A percentile compares a stretch with the other conserved stretches of the same genome.
Evolutionary conservation across 2,329 filamentous ascomycete genomes (phyloP).

Genomic region (Penicillium sp.): DNA sequence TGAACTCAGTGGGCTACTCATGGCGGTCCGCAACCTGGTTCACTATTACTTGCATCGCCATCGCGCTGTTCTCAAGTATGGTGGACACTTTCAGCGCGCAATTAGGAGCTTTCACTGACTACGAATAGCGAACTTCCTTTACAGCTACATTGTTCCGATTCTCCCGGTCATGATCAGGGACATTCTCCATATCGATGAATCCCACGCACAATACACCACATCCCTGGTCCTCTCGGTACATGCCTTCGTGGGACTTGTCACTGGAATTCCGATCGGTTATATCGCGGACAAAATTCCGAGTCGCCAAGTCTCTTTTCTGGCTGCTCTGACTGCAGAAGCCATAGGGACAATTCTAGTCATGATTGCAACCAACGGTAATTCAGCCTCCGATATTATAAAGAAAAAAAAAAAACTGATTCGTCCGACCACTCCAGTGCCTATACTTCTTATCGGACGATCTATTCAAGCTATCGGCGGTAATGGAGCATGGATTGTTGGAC

Average conservation of each 20-base stretch:
- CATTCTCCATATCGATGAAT: constrained; percentile 15
- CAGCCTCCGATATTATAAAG: too few species aligned
- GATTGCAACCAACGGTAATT: too few species aligned
- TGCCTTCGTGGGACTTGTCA: constrained; percentile 12
- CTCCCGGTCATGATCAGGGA: constrained; percentile 18
- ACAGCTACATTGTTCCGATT: constrained; percentile 22
- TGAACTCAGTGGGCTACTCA: not conserved
- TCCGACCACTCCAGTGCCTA: too few species aligned
- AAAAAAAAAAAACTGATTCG: too few species aligned
- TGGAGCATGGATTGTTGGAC: not conserved
- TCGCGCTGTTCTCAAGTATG: constrained; percentile 1
- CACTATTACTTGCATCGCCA: not conserved
- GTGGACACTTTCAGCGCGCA: not conserved
- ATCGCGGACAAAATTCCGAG: constrained; percentile 8
- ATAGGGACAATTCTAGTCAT: too few species aligned
- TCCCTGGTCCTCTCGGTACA: constrained; percentile 15
- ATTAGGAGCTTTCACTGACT: not conserved
- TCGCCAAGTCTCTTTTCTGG: constrained; percentile 9
- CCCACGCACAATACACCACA: constrained; percentile 12
- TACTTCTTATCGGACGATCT: not conserved
- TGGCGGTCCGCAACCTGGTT: constrained; percentile 1
- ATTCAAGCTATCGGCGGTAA: not conserved
- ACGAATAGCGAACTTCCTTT: constrained; percentile 15
- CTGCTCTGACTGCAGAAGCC: too few species aligned
- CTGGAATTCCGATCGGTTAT: constrained; percentile 10